phyloP scores from a whole-genome alignment of 306 rosid genomes.

The Benincasa hispida region DNA sequence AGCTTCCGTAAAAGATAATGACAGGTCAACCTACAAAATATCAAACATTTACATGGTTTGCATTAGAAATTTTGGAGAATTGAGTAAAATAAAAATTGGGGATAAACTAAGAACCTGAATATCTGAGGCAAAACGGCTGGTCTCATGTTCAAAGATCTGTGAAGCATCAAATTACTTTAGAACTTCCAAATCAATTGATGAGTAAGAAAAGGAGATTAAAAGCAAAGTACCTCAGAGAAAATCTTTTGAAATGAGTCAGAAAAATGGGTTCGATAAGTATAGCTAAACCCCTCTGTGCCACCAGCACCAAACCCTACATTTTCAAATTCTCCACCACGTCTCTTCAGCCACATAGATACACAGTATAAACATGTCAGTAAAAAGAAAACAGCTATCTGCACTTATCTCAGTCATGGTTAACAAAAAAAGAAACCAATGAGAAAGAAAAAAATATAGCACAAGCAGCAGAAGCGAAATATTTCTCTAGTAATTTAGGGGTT shows the following conservation, averaged over 20 bases:
- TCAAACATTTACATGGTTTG: conserved; percentile 5
- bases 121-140: conserved; percentile 44
- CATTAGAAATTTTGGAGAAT: neutral
- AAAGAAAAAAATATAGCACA: conserved; percentile 2
- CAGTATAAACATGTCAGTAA: conserved; percentile 8
- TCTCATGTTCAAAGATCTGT: conserved; percentile 77
- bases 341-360: conserved; percentile 27
- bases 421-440: neutral
- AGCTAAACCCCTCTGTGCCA: conserved; percentile 19
- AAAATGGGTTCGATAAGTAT: conserved; percentile 41
- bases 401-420: neutral
- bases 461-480: neutral
- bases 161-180: conserved; percentile 13
- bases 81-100: neutral
- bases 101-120: conserved; percentile 42
- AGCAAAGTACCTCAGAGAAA: conserved; percentile 69
- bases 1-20: conserved; percentile 75
- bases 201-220: neutral
- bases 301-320: conserved; percentile 31
- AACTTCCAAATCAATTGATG: neutral
- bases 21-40: conserved; percentile 44
- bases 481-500: neutral
- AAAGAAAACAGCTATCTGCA: neutral
- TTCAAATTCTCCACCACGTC: conserved; percentile 29
- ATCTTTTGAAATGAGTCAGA: conserved; percentile 76